Evolutionary conservation across 1,284 basidiomycete genomes (phyloP), one percentile per base, ranked within the genome.

Genomic region (Mycena sp.): DNA sequence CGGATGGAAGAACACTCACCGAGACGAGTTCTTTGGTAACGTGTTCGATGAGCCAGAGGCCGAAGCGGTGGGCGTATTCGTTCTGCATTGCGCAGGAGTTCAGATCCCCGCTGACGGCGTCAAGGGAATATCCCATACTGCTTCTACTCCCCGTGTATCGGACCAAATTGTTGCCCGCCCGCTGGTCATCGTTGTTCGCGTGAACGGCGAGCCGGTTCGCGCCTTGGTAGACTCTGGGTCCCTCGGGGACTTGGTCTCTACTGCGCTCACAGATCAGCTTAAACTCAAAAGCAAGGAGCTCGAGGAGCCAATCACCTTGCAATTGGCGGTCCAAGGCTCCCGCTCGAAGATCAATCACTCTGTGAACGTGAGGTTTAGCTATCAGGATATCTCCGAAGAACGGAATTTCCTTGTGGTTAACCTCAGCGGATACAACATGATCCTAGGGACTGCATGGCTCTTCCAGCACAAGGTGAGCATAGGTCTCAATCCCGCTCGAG

Each of bases 201-300:
- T n/a, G n/a, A n/a, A n/a, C n/a, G n/a, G n/a, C n/a, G n/a, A 76
- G 0, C 70, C 74, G 0, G 70, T 68, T 0, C 43, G 69, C 0
- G 77, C 77, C 0, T 54, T 82, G 11, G 28, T 82, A 0, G 76
- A 81, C 46, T 67, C 74, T 0, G 78, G 79, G 0, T 82, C 77
- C 0, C 67, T 80, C 1, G 73, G 74, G 0, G 78, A 83, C 45
- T 79, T 82, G 48, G 71, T 83, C 52, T 82, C 77, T 2, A 75
- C 74, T 0, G 74, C 63, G 1, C 26, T 82, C 1, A 79, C 69
- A 0, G 75, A 81, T 51, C 77, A 80, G 51, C 56, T 81, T 0
- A 64, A 69, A 1, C 9, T 79, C 0, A 53, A 58, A 11, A 40
- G 58, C 1, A 59, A 69, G 0, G 60, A 65, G 1, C 46, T 79